Conservation (phyloP, 345 rosid genomes). For the Melaleuca quinquenervia region DNA sequence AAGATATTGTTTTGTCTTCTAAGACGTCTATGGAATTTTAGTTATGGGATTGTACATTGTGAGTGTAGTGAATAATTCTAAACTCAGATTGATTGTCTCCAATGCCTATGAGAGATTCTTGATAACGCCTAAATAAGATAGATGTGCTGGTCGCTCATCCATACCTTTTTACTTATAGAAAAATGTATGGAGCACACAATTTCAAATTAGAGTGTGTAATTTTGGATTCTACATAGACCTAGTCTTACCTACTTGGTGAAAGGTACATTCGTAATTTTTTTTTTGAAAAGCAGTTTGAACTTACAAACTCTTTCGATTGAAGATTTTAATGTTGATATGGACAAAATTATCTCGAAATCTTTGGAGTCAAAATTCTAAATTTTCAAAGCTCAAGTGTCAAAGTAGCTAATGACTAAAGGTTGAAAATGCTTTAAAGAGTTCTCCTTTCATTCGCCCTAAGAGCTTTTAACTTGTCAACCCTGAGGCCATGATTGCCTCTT, state of each 20-base stretch:
- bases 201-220: background rate
- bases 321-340: background rate
- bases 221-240: background rate
- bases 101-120: background rate
- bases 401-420: background rate
- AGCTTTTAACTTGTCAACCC: background rate
- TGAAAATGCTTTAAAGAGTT: background rate
- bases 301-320: background rate
- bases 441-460: background rate
- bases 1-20: background rate
- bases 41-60: background rate
- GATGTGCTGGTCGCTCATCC: background rate
- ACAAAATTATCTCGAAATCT: background rate
- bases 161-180: background rate
- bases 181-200: background rate
- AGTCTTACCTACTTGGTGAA: background rate
- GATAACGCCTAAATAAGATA: background rate
- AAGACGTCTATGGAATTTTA: background rate
- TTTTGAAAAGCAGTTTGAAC: background rate
- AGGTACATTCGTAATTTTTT: accelerated
- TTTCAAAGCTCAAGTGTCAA: background rate
- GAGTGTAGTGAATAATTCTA: background rate
- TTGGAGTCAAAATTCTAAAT: background rate
- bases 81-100: background rate
- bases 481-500: background rate